Evolutionary conservation across 2,329 filamentous ascomycete genomes (phyloP).

Genomic region (Clarireedia monteithiana): DNA sequence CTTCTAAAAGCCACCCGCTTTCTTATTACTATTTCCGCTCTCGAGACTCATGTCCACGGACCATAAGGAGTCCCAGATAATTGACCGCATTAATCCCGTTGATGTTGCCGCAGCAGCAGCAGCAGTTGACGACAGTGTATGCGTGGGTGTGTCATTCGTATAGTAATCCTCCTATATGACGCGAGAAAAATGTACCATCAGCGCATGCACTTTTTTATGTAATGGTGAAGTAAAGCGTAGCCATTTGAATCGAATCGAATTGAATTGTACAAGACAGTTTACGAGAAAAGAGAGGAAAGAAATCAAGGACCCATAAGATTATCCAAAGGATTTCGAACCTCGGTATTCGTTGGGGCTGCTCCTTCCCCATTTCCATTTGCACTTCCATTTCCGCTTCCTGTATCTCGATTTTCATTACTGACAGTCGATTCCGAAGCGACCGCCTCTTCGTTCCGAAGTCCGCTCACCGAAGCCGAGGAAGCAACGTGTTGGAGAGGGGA

Average conservation of each 20-base stretch:
- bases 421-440: neutral
- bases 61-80: conserved; percentile 57
- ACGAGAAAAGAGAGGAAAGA: neutral
- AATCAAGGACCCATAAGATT: conserved; percentile 24
- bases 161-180: conserved; percentile 15
- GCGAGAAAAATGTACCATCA: conserved; percentile 16
- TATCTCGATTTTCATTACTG: neutral
- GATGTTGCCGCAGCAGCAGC: conserved; percentile 13
- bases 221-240: neutral
- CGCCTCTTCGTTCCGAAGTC: conserved; percentile 13
- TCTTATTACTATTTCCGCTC: conserved; percentile 25
- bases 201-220: conserved; percentile 8
- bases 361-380: conserved; percentile 8
- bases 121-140: no score
- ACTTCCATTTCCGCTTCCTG: neutral
- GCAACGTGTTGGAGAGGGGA: conserved; percentile 20
- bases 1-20: neutral
- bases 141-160: neutral
- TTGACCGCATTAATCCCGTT: conserved; percentile 34
- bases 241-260: neutral
- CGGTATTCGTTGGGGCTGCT: conserved; percentile 12
- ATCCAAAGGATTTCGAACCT: conserved; percentile 26
- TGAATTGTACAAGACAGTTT: neutral
- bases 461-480: conserved; percentile 19
- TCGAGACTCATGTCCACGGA: conserved; percentile 51